These are phyloP conservation scores for Eucalyptus dawsonii DNA, from an alignment of 345 rosid genomes.

Conservation along the genomic window DNA sequence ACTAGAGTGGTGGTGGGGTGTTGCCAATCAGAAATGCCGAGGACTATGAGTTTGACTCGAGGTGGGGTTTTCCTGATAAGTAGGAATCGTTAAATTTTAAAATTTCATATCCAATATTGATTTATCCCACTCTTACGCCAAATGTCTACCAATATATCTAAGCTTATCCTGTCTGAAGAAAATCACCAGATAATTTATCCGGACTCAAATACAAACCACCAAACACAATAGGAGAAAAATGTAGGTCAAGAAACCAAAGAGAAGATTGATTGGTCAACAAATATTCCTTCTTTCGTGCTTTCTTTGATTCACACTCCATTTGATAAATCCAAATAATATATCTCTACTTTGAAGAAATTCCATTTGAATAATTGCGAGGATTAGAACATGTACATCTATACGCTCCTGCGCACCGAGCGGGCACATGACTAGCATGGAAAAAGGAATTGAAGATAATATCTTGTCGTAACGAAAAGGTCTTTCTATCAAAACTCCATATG, in stretches of 20 bases:
- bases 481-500: background rate
- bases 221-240: background rate
- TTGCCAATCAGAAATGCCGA: too few species aligned
- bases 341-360: background rate
- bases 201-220: background rate
- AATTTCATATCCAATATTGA: rapidly evolving
- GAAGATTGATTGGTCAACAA: background rate
- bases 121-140: background rate
- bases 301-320: background rate
- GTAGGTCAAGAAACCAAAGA: background rate
- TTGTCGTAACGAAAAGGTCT: background rate
- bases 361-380: background rate
- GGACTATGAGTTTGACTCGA: background rate
- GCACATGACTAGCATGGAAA: background rate
- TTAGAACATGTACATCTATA: background rate
- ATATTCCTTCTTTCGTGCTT: background rate
- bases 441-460: background rate
- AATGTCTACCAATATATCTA: background rate
- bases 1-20: background rate
- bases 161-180: rapidly evolving
- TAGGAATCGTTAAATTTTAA: too few species aligned
- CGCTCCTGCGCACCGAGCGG: background rate
- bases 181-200: too few species aligned
- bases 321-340: background rate
- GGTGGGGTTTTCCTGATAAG: background rate